These are phyloP conservation scores for Cardiospermum halicacabum DNA, from an alignment of 345 rosid genomes.

Conservation along the genomic window DNA sequence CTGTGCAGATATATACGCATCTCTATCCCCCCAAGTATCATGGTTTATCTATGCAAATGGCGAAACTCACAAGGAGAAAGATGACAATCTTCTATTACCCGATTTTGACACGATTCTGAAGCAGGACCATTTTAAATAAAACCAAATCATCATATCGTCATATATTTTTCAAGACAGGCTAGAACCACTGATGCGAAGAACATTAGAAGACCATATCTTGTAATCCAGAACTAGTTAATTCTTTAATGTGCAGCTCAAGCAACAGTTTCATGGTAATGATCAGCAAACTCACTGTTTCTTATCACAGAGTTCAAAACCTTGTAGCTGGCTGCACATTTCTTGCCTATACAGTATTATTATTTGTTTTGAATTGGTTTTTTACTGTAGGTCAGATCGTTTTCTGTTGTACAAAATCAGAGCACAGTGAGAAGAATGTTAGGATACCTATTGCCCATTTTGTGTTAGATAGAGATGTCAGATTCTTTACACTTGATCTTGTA, in stretches of 20 bases:
- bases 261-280: not conserved
- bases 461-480: not conserved
- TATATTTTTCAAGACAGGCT: not conserved
- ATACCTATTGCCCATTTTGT: not conserved
- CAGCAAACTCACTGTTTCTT: not conserved
- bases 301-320: not conserved
- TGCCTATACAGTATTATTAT: not conserved
- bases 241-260: not conserved
- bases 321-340: not conserved
- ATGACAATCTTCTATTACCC: not conserved
- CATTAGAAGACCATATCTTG: not conserved
- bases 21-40: not conserved
- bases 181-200: not conserved
- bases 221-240: not conserved
- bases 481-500: not conserved
- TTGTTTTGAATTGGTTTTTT: not conserved
- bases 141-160: not conserved
- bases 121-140: slow-evolving; percentile 1
- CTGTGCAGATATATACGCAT: not conserved
- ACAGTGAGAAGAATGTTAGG: not conserved
- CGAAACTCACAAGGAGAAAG: not conserved
- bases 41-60: not conserved
- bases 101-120: not conserved
- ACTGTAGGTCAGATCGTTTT: not conserved
- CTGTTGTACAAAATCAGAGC: slow-evolving; percentile 1